Conservation (phyloP, 1,284 basidiomycete genomes). For the Ustilago hordei region DNA sequence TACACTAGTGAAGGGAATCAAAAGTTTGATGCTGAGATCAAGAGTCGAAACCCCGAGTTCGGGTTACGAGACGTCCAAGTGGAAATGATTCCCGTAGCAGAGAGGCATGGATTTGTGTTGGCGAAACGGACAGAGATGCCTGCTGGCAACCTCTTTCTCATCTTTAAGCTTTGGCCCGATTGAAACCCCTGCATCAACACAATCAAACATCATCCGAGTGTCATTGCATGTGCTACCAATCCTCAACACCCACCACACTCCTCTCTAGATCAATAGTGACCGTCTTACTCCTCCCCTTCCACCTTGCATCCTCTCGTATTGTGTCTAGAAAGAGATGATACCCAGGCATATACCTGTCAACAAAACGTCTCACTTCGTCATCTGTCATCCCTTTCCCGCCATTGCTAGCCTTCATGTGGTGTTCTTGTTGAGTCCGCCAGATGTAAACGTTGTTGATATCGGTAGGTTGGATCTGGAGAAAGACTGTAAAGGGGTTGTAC, state of each 20-base stretch:
- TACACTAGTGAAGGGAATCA: constrained; percentile 42
- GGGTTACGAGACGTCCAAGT: constrained; percentile 50
- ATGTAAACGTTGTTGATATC: constrained; percentile 42
- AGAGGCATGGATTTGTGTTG: constrained; percentile 41
- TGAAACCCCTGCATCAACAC: background rate
- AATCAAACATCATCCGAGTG: background rate
- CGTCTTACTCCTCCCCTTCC: constrained; percentile 39
- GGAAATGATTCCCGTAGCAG: constrained; percentile 41
- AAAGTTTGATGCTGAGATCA: constrained; percentile 50
- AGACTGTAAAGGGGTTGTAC: constrained; percentile 39
- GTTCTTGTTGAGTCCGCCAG: constrained; percentile 46
- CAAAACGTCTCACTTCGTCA: constrained; percentile 38
- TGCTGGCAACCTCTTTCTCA: constrained; percentile 43
- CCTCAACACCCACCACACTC: constrained; percentile 24
- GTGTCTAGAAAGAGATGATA: constrained; percentile 35
- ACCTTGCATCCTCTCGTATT: constrained; percentile 32
- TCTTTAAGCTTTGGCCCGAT: constrained; percentile 27
- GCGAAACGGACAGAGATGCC: constrained; percentile 44
- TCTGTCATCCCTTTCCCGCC: constrained; percentile 44
- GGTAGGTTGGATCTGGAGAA: constrained; percentile 39
- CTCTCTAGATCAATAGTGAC: constrained; percentile 41
- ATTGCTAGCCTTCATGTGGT: constrained; percentile 47
- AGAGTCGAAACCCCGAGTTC: constrained; percentile 37
- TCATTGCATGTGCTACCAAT: constrained; percentile 23
- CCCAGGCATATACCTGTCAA: constrained; percentile 72